Conservation (phyloP, 2,329 filamentous ascomycete genomes). For the Monosporascus cannonballus region DNA sequence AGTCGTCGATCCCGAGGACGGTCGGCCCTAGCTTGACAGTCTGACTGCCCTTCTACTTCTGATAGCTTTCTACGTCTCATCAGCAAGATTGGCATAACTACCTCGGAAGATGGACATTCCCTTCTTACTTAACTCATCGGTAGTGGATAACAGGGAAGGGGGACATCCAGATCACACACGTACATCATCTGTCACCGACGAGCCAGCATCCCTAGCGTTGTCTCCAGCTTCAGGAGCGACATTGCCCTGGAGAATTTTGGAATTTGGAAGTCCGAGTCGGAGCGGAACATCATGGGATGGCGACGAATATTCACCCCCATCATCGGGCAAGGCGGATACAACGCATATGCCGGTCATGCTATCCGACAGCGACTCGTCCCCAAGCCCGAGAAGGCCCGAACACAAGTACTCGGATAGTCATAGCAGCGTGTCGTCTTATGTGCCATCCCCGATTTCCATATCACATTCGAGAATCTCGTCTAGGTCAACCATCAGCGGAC, state of each 20-base stretch:
- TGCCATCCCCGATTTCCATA: conserved; percentile 38
- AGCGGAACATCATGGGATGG: not conserved
- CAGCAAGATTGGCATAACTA: not conserved
- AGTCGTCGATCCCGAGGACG: no score
- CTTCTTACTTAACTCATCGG: not conserved
- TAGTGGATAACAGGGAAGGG: not conserved
- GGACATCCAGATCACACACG: not conserved
- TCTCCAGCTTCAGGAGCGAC: not conserved
- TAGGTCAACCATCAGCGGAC: conserved; percentile 42
- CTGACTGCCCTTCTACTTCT: no score
- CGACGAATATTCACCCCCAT: not conserved
- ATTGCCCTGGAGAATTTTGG: not conserved
- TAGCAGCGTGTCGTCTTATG: conserved; percentile 46
- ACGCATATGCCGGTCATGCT: conserved; percentile 17
- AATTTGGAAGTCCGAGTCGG: not conserved
- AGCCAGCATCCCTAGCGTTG: not conserved
- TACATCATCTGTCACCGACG: not conserved
- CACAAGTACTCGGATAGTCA: conserved; percentile 46
- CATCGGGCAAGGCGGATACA: conserved; percentile 1
- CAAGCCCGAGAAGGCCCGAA: conserved; percentile 28
- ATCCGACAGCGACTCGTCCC: conserved; percentile 18
- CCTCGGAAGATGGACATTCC: not conserved
- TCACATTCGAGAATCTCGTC: conserved; percentile 50
- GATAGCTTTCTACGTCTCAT: not conserved
- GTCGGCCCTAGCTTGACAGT: no score